A percentile compares a stretch with the other conserved stretches of the same genome.
Conservation (phyloP, 2,329 filamentous ascomycete species). For the Akanthomyces muscarius region DNA sequence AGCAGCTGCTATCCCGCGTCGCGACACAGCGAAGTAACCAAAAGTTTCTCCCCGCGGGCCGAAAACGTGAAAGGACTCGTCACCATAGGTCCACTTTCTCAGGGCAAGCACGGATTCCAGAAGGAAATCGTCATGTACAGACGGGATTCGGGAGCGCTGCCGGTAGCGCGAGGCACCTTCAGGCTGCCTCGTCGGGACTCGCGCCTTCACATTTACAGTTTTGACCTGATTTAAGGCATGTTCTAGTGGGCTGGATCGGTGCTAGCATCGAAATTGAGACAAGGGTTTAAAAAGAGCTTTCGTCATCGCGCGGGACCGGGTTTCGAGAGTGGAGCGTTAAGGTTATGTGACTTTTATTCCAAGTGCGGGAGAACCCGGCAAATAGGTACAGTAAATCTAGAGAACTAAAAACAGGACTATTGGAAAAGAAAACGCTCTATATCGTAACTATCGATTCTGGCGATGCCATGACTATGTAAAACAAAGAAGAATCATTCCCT, state of each 20-base stretch:
- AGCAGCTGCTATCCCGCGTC: background rate
- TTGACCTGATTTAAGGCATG: background rate
- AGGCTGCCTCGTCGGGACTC: conserved; percentile 5
- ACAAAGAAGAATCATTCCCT: background rate
- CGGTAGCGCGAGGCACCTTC: conserved; percentile 11
- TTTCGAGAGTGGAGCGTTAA: background rate
- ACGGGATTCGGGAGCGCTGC: conserved; percentile 14
- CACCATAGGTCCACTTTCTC: background rate
- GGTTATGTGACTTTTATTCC: background rate
- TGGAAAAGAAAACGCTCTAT: conserved; percentile 7
- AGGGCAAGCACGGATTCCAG: background rate
- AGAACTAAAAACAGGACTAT: background rate
- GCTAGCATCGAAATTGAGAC: conserved; percentile 1
- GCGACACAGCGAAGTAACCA: no score
- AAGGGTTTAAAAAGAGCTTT: background rate
- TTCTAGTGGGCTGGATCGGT: conserved; percentile 1
- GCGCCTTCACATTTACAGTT: background rate
- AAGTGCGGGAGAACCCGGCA: background rate
- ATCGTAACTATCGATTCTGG: background rate
- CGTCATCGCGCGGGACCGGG: conserved; percentile 11
- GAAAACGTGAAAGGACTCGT: background rate
- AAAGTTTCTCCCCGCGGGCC: background rate
- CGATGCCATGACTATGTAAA: conserved; percentile 1
- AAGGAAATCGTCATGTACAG: conserved; percentile 4
- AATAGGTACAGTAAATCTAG: background rate